Evolutionary conservation across 2,329 filamentous ascomycete species (phyloP), one percentile per base, ranked within the genome.

Genomic region (Helotiales sp.): DNA sequence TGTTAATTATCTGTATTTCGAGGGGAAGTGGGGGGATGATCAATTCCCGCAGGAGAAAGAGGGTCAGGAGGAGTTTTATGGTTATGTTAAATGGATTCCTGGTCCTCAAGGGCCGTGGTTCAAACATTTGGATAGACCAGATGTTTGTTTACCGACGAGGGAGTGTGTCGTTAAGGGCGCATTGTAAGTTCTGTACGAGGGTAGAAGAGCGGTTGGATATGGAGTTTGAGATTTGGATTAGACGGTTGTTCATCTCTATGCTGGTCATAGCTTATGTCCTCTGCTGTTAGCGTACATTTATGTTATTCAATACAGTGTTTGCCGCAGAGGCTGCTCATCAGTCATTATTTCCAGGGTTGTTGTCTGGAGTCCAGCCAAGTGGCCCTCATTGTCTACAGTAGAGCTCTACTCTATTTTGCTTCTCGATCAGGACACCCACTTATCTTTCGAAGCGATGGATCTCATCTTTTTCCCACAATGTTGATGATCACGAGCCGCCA

Each of bases 1-100:
- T 0, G 91, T 88, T 0, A 87, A 87, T 40, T 98, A 93, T 93
- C 96, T 97, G 77, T 89, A 96, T 77, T 98, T 90, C 77, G 83
- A 84, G 28, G 95, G 94, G 34, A 88, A 89, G 69, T 98, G 95
- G 95, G 95, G 95, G 37, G 95, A 98, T 79, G 92, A 94, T 75
- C 86, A 93, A 71, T 97, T 97, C 76, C 88, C 89, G 0, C 78
- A 80, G 4, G 79, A 81, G 26, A 80, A 79, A 26, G 79, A 84
- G 61, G 64, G 69, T 6, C 74, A 75, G 63, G 63, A 69, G 20
- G 81, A 82, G 40, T 82, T 85, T 24, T 82, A 69, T 50, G 70
- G 68, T 3, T 74, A 67, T 62, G 62, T 81, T 13, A 86, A 85
- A 73, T 90, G 84, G 72, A 77, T 76, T 0, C 79, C 77, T 63